phyloP scores from a whole-genome alignment of 495 filamentous ascomycete species.

The Margaritispora aquatica region DNA sequence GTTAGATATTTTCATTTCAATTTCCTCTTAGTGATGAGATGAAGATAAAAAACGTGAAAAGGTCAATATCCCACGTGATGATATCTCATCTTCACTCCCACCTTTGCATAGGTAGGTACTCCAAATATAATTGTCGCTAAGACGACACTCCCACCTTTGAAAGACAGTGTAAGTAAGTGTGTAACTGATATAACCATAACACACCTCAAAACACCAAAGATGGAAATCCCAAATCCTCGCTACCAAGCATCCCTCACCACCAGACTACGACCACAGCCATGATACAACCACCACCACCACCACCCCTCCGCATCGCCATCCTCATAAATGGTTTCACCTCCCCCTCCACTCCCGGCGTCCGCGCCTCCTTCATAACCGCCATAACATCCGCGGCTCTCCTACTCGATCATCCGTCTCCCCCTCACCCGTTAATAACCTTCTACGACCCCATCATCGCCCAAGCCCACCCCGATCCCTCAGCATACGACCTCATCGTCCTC shows the following conservation, averaged over 20 bases:
- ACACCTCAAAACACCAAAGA: background rate
- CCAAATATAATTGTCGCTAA: too few relatives aligned
- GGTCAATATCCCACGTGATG: background rate
- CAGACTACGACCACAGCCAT: background rate
- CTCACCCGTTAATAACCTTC: slow-evolving; percentile 12
- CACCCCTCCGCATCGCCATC: slow-evolving; percentile 32
- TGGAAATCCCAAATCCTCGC: background rate
- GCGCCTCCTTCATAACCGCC: slow-evolving; percentile 34
- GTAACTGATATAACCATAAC: background rate
- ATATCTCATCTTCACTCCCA: background rate
- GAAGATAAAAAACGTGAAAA: too few relatives aligned
- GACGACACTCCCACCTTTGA: background rate
- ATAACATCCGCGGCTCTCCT: slow-evolving; percentile 29
- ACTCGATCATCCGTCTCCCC: too few relatives aligned
- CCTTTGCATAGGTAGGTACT: too few relatives aligned
- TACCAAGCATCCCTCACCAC: background rate
- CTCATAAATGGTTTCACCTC: slow-evolving; percentile 39
- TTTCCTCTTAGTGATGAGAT: too few relatives aligned
- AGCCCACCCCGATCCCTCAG: slow-evolving; percentile 30
- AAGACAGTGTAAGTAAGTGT: too few relatives aligned
- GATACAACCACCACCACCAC: background rate
- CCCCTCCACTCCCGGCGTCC: slow-evolving; percentile 30
- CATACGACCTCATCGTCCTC: slow-evolving; percentile 41
- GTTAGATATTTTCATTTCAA: too few relatives aligned
- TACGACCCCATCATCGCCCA: slow-evolving; percentile 28